Base-by-base conservation (phyloP, 2,329 filamentous ascomycete genomes). In the Pseudocercospora cruenta region DNA sequence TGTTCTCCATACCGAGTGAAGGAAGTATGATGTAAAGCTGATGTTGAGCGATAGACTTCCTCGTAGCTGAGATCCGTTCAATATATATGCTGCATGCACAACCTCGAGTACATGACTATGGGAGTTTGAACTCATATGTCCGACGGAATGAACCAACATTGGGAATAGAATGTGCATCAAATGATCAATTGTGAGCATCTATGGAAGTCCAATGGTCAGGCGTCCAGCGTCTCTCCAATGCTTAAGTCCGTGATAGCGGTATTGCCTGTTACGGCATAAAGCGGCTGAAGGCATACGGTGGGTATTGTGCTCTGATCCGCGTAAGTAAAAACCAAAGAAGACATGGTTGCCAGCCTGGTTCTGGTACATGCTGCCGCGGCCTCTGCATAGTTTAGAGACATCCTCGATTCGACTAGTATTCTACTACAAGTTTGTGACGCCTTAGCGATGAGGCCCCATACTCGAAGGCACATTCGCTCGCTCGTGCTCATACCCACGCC, bases 121-220 rank as follows among this genome's bases (percentile, higher is more conserved):
- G 39, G 36, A 19, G 6, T 3, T 43, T 43, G 39, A 19, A 43
- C 16, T 43, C 39, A 19, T 43, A 43, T 43, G 39, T 43, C 39
- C 39, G 39, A 43, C 16, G 39, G 39, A n/a, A 14, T 43, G 16
- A 19, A 43, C 16, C 39, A 19, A 43, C 7, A 43, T 43, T 43
- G 16, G 39, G 39, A 43, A 43, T n/a, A 43, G 39, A 43, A 19
- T 43, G 39, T 19, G 4, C 39, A n/a, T 9, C 4, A 4, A 16
- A 21, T 49, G 45, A 24, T 24, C 45, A 19, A 49, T 49, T 4
- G 22, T 22, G 19, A 22, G 3, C 10, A 49, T 9, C 49, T 7
- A 7, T 66, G 47, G n/a, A 53, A 60, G 53, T 22, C n/a, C 31
- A 9, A 43, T 8, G 9, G 19, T 58, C 33, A 55, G 51, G 51